Conservation (phyloP, 1,284 basidiomycete genomes). For the Trametes sp. region DNA sequence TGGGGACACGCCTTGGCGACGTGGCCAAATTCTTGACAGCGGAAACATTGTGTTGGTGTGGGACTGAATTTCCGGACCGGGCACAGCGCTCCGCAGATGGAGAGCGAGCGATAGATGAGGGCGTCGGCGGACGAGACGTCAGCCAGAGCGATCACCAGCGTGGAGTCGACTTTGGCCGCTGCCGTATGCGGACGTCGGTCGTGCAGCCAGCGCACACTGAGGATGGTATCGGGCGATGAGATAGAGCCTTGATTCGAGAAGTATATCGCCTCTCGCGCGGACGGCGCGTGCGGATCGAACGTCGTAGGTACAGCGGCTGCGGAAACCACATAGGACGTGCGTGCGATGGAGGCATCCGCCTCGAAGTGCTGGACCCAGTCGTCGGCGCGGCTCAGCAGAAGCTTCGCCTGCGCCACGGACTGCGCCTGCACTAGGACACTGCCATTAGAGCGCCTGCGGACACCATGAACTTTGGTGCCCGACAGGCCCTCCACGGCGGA, state of each 20-base stretch:
- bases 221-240: neutral
- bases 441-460: constrained; percentile 6
- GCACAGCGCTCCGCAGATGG: too few species aligned
- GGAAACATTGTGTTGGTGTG: too few species aligned
- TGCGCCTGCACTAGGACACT: constrained; percentile 8
- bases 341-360: constrained; percentile 1
- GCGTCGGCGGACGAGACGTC: neutral
- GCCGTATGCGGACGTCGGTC: neutral
- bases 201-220: constrained; percentile 11
- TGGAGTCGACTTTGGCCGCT: neutral
- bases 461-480: neutral
- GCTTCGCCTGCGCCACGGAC: constrained; percentile 3
- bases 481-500: constrained; percentile 6
- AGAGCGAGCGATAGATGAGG: constrained; percentile 4
- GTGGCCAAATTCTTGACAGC: too few species aligned
- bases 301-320: constrained; percentile 7
- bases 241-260: neutral
- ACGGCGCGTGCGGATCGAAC: constrained; percentile 8
- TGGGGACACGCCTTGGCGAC: too few species aligned
- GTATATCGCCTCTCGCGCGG: neutral
- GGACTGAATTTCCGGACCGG: too few species aligned
- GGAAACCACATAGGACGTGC: neutral
- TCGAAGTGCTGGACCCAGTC: constrained; percentile 2
- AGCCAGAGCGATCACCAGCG: neutral
- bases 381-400: constrained; percentile 4